phyloP scores from a whole-genome alignment of 768 basidiomycete genomes.

The Auricularia sp. region DNA sequence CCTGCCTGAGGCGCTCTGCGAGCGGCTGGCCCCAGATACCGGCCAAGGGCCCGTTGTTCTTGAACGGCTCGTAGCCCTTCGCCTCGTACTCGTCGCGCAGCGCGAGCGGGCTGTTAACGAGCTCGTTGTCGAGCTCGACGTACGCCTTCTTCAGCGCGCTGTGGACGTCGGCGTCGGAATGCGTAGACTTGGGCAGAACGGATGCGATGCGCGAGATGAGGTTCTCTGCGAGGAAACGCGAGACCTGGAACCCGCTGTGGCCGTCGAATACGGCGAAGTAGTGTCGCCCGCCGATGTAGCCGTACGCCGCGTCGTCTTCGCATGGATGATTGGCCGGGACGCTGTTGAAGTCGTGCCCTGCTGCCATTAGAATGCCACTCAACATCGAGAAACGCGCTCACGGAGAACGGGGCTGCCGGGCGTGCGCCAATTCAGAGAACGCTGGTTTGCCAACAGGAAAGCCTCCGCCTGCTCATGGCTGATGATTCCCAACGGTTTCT shows the following conservation, averaged over 20 bases:
- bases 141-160: conserved; percentile 69
- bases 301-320: background rate
- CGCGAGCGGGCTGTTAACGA: conserved; percentile 66
- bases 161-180: conserved; percentile 13
- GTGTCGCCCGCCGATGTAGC: background rate
- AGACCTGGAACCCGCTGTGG: conserved; percentile 78
- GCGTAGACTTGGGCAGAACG: conserved; percentile 46
- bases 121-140: conserved; percentile 67
- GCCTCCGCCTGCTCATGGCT: background rate
- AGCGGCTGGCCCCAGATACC: background rate
- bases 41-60: too few relatives aligned
- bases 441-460: background rate
- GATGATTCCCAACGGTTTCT: background rate
- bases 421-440: background rate
- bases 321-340: background rate
- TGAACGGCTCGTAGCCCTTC: conserved; percentile 25
- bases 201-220: conserved; percentile 77
- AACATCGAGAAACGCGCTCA: background rate
- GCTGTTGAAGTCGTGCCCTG: background rate
- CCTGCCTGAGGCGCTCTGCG: background rate
- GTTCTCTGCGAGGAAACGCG: conserved; percentile 67
- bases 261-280: conserved; percentile 82
- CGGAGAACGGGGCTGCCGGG: background rate
- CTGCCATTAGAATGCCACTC: too few relatives aligned
- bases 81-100: conserved; percentile 18